phyloP scores from a whole-genome alignment of 2,329 filamentous ascomycete genomes.

The Sporothrix mexicana region DNA sequence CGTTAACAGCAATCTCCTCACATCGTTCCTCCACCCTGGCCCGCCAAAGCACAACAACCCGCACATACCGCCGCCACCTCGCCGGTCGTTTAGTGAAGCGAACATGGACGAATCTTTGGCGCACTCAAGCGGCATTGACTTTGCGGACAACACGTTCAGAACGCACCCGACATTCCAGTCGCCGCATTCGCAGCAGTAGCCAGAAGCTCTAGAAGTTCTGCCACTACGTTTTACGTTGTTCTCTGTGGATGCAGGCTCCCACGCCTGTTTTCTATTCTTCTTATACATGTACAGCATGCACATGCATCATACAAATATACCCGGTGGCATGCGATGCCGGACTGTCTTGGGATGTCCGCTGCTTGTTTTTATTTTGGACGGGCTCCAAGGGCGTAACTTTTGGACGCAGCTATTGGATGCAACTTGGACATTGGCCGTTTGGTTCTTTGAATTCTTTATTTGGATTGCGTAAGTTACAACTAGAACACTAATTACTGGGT shows the following conservation, averaged over 20 bases:
- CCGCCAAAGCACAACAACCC: constrained; percentile 42
- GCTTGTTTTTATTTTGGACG: constrained; percentile 5
- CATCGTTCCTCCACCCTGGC: constrained; percentile 57
- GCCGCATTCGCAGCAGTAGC: neutral
- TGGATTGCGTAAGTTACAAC: neutral
- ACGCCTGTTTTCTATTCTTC: constrained; percentile 7
- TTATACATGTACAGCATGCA: constrained; percentile 3
- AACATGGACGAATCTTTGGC: constrained; percentile 27
- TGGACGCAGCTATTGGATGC: too few species aligned
- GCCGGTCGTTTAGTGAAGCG: constrained; percentile 33
- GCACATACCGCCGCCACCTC: neutral
- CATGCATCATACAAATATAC: constrained; percentile 19
- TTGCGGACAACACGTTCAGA: constrained; percentile 14
- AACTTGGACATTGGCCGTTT: too few species aligned
- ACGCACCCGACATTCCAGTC: neutral
- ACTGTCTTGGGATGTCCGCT: neutral
- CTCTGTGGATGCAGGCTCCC: neutral
- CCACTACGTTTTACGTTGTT: too few species aligned
- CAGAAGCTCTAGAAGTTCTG: neutral
- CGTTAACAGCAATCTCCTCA: constrained; percentile 52
- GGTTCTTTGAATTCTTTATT: neutral
- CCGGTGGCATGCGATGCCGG: constrained; percentile 14
- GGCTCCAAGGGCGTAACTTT: constrained; percentile 27
- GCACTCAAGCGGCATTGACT: constrained; percentile 32
- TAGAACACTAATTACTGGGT: neutral